Base-by-base conservation (phyloP, 352 stramenopile genomes). In the Phytophthora pini region DNA sequence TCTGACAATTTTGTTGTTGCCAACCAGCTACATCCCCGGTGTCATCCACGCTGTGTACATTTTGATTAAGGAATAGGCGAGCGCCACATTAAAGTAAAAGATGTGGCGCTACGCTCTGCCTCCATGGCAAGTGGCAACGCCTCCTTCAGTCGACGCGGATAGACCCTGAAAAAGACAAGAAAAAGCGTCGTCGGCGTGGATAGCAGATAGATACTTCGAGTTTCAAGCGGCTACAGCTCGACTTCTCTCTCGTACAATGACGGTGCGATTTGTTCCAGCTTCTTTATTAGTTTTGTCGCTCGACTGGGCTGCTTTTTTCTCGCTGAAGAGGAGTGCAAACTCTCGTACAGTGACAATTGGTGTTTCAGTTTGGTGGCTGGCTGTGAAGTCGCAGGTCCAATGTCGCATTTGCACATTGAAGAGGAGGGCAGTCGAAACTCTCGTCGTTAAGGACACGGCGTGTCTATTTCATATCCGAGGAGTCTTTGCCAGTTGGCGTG, bases 11-110 rank as follows among this genome's bases (percentile, higher is more conserved):
- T 61, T 7, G 47, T 39, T 45, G 22, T 26, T 3, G 11, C 10
- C 10, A 12, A 53, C 47, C 56, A 89, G 80, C 2, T 89, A 89
- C 67, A 72, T 89, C 51, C 80, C 80, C n/a, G 82, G 82, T n/a
- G 65, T 91, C 55, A 84, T 91, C 57, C 82, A 91, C 57, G 82
- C 82, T 20, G 79, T 91, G 43, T 91, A 87, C 61, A 91, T 91
- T 51, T 71, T 91, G 27, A 75, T 89, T 49, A 86, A 81, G 65
- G 71, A 90, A 68, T 91, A 77, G 62, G 50, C 52, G n/a, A 10
- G 66, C 61, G 61, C 55, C 56, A 56, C 61, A 70, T 57, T 55
- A 34, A 61, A 50, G 1, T 40, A 58, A 64, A 63, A 66, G 51
- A 64, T 70, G 67, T 71, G 67, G 60, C 53, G 64, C 64, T 62